Conservation (phyloP, 129 eudicot genomes). For the Helianthus tuberosus region DNA sequence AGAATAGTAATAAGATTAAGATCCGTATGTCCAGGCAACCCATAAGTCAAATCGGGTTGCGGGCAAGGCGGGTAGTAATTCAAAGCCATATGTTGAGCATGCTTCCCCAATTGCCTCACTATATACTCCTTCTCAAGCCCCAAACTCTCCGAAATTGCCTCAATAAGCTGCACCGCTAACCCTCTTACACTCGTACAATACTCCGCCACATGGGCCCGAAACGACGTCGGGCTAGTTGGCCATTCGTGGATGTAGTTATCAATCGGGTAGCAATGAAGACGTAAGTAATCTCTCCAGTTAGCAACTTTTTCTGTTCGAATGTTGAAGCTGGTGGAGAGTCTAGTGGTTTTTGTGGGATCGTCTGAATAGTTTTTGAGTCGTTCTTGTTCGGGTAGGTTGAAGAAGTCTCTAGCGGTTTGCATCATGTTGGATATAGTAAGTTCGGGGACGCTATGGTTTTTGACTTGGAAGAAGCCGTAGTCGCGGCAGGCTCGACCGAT, state of each 20-base stretch:
- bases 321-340: conserved; percentile 51
- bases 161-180: conserved; percentile 29
- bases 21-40: conserved; percentile 41
- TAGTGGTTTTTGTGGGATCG: conserved; percentile 44
- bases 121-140: conserved; percentile 34
- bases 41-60: conserved; percentile 41
- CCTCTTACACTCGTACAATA: conserved; percentile 37
- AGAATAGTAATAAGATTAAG: conserved; percentile 33
- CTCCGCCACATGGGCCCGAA: conserved; percentile 34
- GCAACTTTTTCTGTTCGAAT: conserved; percentile 42
- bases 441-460: conserved; percentile 40
- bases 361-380: conserved; percentile 45
- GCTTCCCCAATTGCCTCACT: conserved; percentile 34
- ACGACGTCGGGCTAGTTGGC: conserved; percentile 39
- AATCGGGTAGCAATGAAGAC: conserved; percentile 53
- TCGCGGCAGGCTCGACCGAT: conserved; percentile 42
- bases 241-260: conserved; percentile 42
- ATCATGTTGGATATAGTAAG: conserved; percentile 36
- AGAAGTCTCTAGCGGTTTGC: conserved; percentile 33
- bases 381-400: conserved; percentile 40
- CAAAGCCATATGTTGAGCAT: conserved; percentile 51
- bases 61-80: conserved; percentile 48
- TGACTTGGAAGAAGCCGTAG: conserved; percentile 48
- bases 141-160: conserved; percentile 46
- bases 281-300: conserved; percentile 47